Evolutionary conservation across 2,329 filamentous ascomycete genomes (phyloP), one percentile per base, ranked within the genome.

Genomic region (Fusarium heterosporum): DNA sequence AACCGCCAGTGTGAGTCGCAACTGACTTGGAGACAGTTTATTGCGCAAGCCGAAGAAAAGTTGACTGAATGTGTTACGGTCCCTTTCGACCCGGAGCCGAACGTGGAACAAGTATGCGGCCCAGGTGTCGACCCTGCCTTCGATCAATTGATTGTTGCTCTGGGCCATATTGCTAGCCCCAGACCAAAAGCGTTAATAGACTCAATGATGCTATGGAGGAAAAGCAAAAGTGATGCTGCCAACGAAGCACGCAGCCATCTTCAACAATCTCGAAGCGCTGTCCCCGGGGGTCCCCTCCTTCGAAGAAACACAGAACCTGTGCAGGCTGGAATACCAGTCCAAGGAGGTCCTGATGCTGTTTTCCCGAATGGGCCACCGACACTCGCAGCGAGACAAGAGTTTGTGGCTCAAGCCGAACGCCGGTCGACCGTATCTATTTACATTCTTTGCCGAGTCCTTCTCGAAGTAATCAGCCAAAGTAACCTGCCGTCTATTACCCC

Each of bases 141-240:
- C 75, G 96, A 99, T 78, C 95, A 98, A 79, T 87, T 97, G 72
- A 96, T 99, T 67, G 89, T 90, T 28, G 96, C 96, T 16, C 84
- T 99, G 38, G 96, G 96, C 5, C 95, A 98, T 76, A 97, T 99
- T 74, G 93, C 95, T 52, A 92, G 93, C 60, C 91, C 94, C 69
- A 97, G 96, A 75, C 96, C 96, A 7, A 98, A 97, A 76, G 92
- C 93, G 7, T 81, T 99, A 50, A 97, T 99, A 73, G 96, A 99
- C 78, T 94, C 93, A 19, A 93, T 99, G 77, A 99, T 99, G 93
- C 86, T 97, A 30, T 99, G 96, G 96, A 89, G 96, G 55, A 98
- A 97, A 78, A 92, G 89, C 68, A 98, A 98, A 81, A 97, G 93
- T 68, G 95, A 98, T 78, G 89, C 91, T 22, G 93, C 94, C 28